Conservation (phyloP, 768 basidiomycete species). For the Austroboletus eburneus region DNA sequence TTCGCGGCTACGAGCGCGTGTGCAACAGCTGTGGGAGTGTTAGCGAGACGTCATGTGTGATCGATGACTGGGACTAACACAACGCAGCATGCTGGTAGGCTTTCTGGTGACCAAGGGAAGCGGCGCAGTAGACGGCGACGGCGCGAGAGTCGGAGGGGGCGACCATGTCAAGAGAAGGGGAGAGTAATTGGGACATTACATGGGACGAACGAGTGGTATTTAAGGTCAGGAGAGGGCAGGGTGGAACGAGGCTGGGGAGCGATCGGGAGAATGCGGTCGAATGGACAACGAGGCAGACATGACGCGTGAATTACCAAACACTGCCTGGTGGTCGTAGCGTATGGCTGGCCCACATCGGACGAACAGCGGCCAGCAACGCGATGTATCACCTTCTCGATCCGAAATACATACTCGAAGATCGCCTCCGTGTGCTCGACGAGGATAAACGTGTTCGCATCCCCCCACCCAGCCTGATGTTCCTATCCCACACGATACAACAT, state of each 20-base stretch:
- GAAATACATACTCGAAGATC: no score
- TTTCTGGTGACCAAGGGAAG: slow-evolving; percentile 58
- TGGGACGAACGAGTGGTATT: slow-evolving; percentile 13
- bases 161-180: slow-evolving; percentile 24
- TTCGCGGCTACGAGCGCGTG: slow-evolving; percentile 57
- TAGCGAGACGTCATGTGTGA: no score
- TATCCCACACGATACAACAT: no score
- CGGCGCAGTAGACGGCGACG: slow-evolving; percentile 84
- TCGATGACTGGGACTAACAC: slow-evolving; percentile 56
- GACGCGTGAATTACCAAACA: neutral
- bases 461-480: neutral
- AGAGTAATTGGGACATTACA: slow-evolving; percentile 11
- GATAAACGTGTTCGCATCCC: neutral
- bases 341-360: no score
- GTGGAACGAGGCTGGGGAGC: slow-evolving; percentile 8
- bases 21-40: slow-evolving; percentile 55
- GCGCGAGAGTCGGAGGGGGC: slow-evolving; percentile 33
- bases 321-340: no score
- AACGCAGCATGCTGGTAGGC: slow-evolving; percentile 64
- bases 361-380: no score
- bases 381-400: no score
- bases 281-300: slow-evolving; percentile 20
- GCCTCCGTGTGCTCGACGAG: neutral
- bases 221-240: slow-evolving; percentile 19
- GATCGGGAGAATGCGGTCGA: slow-evolving; percentile 10